Percentiles rank a stretch among this genome's conserved stretches.
phyloP scores from a whole-genome alignment of 2,329 filamentous ascomycete genomes.

The Diplodia scrobiculata region DNA sequence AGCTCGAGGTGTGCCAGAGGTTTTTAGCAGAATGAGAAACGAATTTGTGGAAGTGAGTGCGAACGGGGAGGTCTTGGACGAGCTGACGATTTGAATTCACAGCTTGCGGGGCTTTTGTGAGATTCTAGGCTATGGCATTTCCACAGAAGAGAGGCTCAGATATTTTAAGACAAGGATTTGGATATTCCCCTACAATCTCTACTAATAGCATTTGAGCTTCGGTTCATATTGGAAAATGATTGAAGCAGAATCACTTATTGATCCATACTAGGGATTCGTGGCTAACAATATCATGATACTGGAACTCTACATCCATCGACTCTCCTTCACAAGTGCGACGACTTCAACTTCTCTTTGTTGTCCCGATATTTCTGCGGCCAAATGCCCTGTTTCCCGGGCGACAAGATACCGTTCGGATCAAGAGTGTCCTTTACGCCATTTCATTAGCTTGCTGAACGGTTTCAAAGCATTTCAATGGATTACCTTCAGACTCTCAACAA shows the following conservation, averaged over 20 bases:
- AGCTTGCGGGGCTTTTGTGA: too few species aligned
- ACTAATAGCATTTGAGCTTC: too few species aligned
- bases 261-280: too few species aligned
- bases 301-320: too few species aligned
- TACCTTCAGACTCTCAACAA: constrained; percentile 48
- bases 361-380: constrained; percentile 32
- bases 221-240: too few species aligned
- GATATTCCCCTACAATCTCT: too few species aligned
- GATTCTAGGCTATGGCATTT: too few species aligned
- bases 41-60: background rate
- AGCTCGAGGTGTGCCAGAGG: background rate
- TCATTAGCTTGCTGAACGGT: background rate
- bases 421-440: constrained; percentile 43
- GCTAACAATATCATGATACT: too few species aligned
- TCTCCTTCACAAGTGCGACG: background rate
- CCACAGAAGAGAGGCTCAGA: too few species aligned
- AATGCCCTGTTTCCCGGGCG: constrained; percentile 35
- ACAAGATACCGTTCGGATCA: constrained; percentile 45
- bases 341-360: constrained; percentile 30
- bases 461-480: background rate
- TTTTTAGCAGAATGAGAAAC: background rate
- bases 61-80: background rate
- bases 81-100: background rate
- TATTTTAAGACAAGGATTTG: too few species aligned
- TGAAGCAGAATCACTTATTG: too few species aligned